Evolutionary conservation across 208 protist genomes (phyloP).

Genomic region (Trichomonas gallinae): DNA sequence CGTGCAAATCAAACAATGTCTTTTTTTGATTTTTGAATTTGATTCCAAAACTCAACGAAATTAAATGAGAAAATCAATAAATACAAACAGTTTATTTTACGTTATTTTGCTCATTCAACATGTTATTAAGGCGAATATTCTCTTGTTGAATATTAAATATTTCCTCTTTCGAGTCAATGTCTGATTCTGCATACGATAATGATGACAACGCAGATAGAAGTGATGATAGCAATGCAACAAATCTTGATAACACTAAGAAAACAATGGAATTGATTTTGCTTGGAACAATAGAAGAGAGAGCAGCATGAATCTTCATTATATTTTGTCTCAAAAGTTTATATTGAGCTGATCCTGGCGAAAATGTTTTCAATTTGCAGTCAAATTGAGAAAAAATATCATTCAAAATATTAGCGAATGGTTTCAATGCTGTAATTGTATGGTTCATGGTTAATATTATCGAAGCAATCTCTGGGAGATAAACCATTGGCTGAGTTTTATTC

Average conservation of each 20-base stretch:
- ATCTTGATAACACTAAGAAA: neutral
- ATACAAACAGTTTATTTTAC: neutral
- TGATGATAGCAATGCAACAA: neutral
- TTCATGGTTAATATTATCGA: neutral
- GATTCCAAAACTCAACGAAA: too few relatives aligned
- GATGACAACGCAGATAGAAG: neutral
- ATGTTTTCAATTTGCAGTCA: neutral
- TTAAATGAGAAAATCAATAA: neutral
- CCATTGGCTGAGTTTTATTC: neutral
- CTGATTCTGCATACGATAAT: neutral
- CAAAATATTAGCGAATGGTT: neutral
- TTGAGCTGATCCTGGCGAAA: neutral
- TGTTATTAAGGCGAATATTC: neutral
- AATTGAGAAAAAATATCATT: neutral
- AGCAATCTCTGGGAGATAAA: neutral
- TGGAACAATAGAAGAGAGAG: neutral
- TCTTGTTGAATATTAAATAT: neutral
- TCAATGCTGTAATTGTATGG: neutral
- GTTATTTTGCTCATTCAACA: neutral
- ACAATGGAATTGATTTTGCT: neutral
- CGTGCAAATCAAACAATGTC: neutral
- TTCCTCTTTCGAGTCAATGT: neutral
- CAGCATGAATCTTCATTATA: neutral
- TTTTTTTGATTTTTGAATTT: neutral
- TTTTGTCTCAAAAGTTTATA: neutral